These are phyloP conservation scores for Fusarium napiforme DNA, from an alignment of 2,329 filamentous ascomycete species.

Conservation along the genomic window DNA sequence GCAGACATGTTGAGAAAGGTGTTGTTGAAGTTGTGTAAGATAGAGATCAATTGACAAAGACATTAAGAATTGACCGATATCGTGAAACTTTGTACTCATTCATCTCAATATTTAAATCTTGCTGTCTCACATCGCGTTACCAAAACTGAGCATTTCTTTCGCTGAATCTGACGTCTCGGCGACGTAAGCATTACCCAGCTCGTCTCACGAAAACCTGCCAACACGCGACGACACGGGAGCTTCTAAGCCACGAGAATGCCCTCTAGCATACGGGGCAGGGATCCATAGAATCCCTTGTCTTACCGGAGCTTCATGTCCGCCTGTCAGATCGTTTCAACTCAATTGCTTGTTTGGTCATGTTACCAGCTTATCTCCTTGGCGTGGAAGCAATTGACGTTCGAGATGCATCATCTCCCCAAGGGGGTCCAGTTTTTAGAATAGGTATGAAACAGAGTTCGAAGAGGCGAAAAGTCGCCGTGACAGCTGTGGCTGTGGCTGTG, in stretches of 20 bases:
- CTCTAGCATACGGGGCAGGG: background rate
- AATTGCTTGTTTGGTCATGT: background rate
- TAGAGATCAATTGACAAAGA: background rate
- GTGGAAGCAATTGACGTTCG: background rate
- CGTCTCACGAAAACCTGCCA: background rate
- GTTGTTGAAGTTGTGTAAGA: background rate
- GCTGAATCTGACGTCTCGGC: slow-evolving; percentile 2
- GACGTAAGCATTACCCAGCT: slow-evolving; percentile 18
- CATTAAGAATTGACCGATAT: background rate
- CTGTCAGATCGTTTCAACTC: background rate
- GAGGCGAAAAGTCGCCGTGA: background rate
- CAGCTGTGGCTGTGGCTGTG: background rate
- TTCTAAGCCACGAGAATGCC: background rate
- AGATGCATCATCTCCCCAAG: background rate
- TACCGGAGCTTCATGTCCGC: slow-evolving; percentile 1
- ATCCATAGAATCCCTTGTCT: background rate
- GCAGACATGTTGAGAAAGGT: background rate
- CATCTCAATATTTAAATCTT: background rate
- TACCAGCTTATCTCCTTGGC: background rate
- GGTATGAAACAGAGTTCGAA: background rate
- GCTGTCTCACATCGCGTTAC: too few species aligned
- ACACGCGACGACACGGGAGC: background rate
- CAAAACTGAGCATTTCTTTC: background rate
- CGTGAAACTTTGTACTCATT: background rate
- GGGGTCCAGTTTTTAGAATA: background rate